A percentile compares a stretch with the other conserved stretches of the same genome.
These are phyloP conservation scores for Capsaspora owczarzaki DNA, from an alignment of 78 protist genomes.

Conservation along the genomic window DNA sequence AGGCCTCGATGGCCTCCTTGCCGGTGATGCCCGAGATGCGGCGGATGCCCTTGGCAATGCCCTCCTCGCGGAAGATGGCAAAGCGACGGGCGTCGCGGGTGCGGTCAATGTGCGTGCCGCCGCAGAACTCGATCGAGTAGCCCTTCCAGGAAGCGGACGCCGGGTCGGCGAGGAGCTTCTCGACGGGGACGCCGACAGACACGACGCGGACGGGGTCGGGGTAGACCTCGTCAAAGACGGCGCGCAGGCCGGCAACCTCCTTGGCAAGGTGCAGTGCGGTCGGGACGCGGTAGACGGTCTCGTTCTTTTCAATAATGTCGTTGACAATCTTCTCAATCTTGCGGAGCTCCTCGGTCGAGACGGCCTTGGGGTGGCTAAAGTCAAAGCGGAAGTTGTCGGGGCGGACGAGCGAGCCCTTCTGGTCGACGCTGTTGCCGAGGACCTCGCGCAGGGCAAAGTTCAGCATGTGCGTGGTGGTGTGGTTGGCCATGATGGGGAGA, in stretches of 20 bases:
- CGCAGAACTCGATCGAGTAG: constrained; percentile 82
- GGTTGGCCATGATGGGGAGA: constrained; percentile 64
- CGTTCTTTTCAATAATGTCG: constrained; percentile 27
- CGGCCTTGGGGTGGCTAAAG: constrained; percentile 49
- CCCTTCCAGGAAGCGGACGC: constrained; percentile 43
- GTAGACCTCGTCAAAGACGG: constrained; percentile 86
- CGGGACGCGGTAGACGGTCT: constrained; percentile 44
- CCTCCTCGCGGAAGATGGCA: constrained; percentile 73
- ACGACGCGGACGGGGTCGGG: constrained; percentile 92
- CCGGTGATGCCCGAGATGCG: constrained; percentile 79
- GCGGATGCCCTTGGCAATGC: constrained; percentile 76
- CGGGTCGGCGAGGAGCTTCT: constrained; percentile 57
- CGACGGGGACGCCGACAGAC: constrained; percentile 56
- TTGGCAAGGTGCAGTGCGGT: constrained; percentile 70
- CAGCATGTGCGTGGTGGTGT: constrained; percentile 91
- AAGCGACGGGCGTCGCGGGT: constrained; percentile 58
- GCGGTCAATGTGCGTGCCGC: constrained; percentile 74
- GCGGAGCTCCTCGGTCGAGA: constrained; percentile 42
- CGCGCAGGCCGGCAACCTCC: constrained; percentile 72
- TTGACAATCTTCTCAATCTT: constrained; percentile 47
- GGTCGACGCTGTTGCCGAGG: constrained; percentile 69
- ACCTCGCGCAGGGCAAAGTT: constrained; percentile 74
- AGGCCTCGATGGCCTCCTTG: constrained; percentile 39
- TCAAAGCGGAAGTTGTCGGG: constrained; percentile 79
- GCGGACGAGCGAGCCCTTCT: constrained; percentile 80